These are phyloP conservation scores for Salix brachista DNA, from an alignment of 345 rosid genomes.

Conservation along the genomic window DNA sequence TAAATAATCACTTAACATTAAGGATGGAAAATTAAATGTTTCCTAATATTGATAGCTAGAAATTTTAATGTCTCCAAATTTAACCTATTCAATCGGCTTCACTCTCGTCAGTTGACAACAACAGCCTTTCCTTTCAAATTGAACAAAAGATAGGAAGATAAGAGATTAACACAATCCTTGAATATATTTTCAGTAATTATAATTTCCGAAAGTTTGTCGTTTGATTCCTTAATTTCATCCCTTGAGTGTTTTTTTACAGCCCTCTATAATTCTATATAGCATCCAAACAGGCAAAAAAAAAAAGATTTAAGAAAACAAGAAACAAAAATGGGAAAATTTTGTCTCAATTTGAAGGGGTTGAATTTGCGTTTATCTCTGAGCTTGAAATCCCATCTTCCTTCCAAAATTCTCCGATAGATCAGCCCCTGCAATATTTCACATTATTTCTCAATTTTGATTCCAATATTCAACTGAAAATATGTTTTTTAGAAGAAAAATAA, in stretches of 20 bases:
- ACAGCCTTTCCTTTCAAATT: not conserved
- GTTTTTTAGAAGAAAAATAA: not conserved
- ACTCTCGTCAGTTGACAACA: not conserved
- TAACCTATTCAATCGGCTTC: not conserved
- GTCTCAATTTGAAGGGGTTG: slow-evolving; percentile 1
- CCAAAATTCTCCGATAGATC: slow-evolving; percentile 37
- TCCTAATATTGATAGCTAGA: not conserved
- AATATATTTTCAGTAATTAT: not conserved
- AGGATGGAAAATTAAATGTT: not conserved
- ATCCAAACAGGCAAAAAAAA: slow-evolving; percentile 16
- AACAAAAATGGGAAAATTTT: slow-evolving; percentile 1
- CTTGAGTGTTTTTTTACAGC: slow-evolving; percentile 27
- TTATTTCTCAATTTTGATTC: not conserved
- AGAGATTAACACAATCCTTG: slow-evolving; percentile 27
- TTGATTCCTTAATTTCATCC: slow-evolving; percentile 7
- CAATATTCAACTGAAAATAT: not conserved
- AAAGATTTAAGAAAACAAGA: not conserved
- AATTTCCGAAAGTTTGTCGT: slow-evolving; percentile 3
- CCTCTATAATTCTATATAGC: slow-evolving; percentile 9
- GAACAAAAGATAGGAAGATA: slow-evolving; percentile 8
- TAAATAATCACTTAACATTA: no score
- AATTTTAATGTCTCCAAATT: not conserved
- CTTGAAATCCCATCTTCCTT: slow-evolving; percentile 47
- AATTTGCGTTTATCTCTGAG: slow-evolving; percentile 32
- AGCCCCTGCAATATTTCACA: slow-evolving; percentile 19